Conservation (phyloP, 805 yeast species). For the Ogataea paradorogensis region DNA sequence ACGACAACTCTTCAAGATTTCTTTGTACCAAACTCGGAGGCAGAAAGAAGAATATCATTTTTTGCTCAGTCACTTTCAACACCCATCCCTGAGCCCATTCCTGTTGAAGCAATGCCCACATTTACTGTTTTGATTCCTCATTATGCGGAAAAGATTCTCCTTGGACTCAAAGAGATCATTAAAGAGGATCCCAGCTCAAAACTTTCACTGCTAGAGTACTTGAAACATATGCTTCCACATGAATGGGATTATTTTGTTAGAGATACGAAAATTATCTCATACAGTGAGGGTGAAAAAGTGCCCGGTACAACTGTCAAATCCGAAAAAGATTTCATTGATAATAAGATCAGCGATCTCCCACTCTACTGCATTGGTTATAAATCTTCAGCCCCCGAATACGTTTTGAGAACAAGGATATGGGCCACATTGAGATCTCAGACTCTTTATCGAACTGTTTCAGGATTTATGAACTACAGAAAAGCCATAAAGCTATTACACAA, state of each 20-base stretch:
- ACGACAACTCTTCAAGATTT: conserved; percentile 37
- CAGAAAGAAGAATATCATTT: conserved; percentile 49
- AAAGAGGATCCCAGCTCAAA: conserved; percentile 44
- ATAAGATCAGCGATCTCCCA: conserved; percentile 60
- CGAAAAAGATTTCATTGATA: conserved; percentile 35
- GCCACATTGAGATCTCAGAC: conserved; percentile 84
- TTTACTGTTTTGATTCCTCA: conserved; percentile 54
- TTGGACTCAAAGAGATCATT: conserved; percentile 44
- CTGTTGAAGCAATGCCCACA: conserved; percentile 46
- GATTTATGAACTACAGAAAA: conserved; percentile 73
- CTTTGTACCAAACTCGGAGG: conserved; percentile 45
- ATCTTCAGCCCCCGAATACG: conserved; percentile 58
- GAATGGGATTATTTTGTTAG: conserved; percentile 84
- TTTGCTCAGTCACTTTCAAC: conserved; percentile 53
- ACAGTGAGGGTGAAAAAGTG: conserved; percentile 45
- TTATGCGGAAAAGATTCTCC: conserved; percentile 47
- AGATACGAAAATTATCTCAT: conserved; percentile 65
- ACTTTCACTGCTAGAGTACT: conserved; percentile 68
- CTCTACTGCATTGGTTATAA: conserved; percentile 72
- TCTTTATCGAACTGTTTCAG: conserved; percentile 76
- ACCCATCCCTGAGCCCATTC: conserved; percentile 46
- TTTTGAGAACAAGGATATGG: conserved; percentile 79
- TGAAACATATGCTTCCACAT: conserved; percentile 63
- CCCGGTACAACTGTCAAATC: conserved; percentile 34
- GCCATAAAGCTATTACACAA: conserved; percentile 70